Base-by-base conservation (phyloP, 768 basidiomycete genomes). In the Steccherinum ochraceum region DNA sequence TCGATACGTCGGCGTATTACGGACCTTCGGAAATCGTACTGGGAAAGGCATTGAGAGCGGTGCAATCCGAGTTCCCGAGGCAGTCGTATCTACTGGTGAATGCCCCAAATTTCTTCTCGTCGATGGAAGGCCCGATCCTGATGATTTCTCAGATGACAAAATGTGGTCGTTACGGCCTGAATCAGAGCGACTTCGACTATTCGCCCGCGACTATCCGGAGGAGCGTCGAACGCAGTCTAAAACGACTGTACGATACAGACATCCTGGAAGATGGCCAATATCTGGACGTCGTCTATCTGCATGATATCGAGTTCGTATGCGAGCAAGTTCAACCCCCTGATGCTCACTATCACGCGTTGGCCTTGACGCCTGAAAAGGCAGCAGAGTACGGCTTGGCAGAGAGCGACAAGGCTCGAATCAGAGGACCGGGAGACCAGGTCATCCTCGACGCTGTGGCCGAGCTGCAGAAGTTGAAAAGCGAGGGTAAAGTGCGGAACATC, bases 1-100 rank as follows among this genome's bases (percentile, higher is more conserved):
- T 94, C 60, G 91, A 94, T 65, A 93, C 91, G 2, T 78, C 89
- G 12, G 78, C 82, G 4, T 89, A 80, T 62, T 93, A 93, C 60
- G 88, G 86, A 11, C 76, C 79, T 3, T 90, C 90, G 0, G 91
- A 93, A 67, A 75, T 82, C 55, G 72, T 93, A 0, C 69, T 91
- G 41, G 87, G 92, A 30, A 78, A 77, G 48, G 79, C 79, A 16
- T 69, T 90, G 26, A 65, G 79, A 46, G 69, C 76, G 0, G 67
- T 94, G 21, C 69, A 72, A 46, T 64, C 65, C 44, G 86, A 89
- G 58, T 93, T 88, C 60, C 89, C 90, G 20, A 82, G 92, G 3
- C 74, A 77, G 1, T 82, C 86, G 3, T 93, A 93, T 63, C 77
- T 82, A 54, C 65, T 93, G 64, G 89, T 89, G 58, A 47, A 70